Percentiles rank a stretch among this genome's conserved stretches.
phyloP scores from a whole-genome alignment of 768 basidiomycete genomes.

The Boletus edulis region DNA sequence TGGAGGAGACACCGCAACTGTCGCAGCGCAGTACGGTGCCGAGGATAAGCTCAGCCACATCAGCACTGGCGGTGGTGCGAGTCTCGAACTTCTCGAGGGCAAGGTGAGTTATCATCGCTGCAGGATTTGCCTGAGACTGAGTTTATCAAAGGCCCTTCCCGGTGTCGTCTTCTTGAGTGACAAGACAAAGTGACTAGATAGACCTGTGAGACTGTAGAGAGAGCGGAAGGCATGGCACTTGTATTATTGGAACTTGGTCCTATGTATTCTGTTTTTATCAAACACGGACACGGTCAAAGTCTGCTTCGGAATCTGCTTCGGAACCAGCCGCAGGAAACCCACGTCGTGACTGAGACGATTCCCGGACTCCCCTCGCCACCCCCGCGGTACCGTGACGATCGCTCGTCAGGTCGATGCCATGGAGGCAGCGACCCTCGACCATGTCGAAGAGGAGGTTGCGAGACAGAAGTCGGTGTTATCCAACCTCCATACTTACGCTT shows the following conservation, averaged over 20 bases:
- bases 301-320: too few relatives aligned
- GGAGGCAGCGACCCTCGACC: too few relatives aligned
- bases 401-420: too few relatives aligned
- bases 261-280: slow-evolving; percentile 18
- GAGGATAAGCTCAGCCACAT: slow-evolving; percentile 95
- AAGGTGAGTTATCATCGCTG: slow-evolving; percentile 57
- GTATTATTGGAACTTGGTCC: slow-evolving; percentile 12
- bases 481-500: too few relatives aligned
- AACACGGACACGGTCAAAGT: too few relatives aligned
- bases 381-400: too few relatives aligned
- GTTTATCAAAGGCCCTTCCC: slow-evolving; percentile 61
- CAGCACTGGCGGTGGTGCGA: slow-evolving; percentile 92
- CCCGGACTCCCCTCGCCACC: too few relatives aligned
- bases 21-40: slow-evolving; percentile 80
- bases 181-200: slow-evolving; percentile 42
- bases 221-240: background rate
- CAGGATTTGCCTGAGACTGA: slow-evolving; percentile 12
- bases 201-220: slow-evolving; percentile 9
- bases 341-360: too few relatives aligned
- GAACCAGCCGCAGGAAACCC: too few relatives aligned
- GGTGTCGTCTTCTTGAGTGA: slow-evolving; percentile 90
- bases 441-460: too few relatives aligned
- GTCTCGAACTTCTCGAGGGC: slow-evolving; percentile 94
- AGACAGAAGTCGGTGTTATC: too few relatives aligned
- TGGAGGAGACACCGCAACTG: slow-evolving; percentile 94